Conservation (phyloP, 2,329 filamentous ascomycete genomes). For the Xylaria digitata region DNA sequence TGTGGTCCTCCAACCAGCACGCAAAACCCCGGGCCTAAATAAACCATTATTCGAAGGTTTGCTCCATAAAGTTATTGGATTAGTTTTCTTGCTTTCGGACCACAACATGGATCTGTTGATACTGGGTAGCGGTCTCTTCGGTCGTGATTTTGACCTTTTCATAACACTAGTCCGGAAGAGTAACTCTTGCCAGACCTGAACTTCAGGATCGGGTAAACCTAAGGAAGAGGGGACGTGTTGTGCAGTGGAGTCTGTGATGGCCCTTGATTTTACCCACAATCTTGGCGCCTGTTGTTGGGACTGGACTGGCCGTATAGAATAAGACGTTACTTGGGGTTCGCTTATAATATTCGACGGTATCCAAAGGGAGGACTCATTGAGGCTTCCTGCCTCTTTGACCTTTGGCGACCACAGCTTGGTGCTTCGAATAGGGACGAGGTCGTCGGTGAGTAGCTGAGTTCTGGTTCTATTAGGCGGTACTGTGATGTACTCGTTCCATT, state of each 20-base stretch:
- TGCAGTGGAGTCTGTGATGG: neutral
- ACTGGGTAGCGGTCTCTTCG: constrained; percentile 1
- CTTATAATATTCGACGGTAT: constrained; percentile 1
- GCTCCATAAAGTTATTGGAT: constrained; percentile 13
- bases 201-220: constrained; percentile 26
- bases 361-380: constrained; percentile 20
- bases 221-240: neutral
- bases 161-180: constrained; percentile 6
- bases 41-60: constrained; percentile 1
- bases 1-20: constrained; percentile 18
- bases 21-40: constrained; percentile 9
- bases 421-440: constrained; percentile 52
- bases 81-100: constrained; percentile 9
- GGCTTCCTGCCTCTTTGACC: neutral
- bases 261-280: constrained; percentile 17
- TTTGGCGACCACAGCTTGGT: constrained; percentile 51
- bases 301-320: neutral
- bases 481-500: constrained; percentile 53
- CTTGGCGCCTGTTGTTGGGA: neutral
- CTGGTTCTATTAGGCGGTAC: constrained; percentile 45
- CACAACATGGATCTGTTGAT: constrained; percentile 26
- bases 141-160: constrained; percentile 16
- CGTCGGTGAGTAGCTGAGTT: constrained; percentile 46
- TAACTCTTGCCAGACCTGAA: constrained; percentile 19
- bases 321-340: neutral